Percentiles rank a stretch among this genome's conserved stretches.
These are phyloP conservation scores for Hemisphaericaspora subhashii DNA, from an alignment of 1,139 yeast species.

Conservation along the genomic window DNA sequence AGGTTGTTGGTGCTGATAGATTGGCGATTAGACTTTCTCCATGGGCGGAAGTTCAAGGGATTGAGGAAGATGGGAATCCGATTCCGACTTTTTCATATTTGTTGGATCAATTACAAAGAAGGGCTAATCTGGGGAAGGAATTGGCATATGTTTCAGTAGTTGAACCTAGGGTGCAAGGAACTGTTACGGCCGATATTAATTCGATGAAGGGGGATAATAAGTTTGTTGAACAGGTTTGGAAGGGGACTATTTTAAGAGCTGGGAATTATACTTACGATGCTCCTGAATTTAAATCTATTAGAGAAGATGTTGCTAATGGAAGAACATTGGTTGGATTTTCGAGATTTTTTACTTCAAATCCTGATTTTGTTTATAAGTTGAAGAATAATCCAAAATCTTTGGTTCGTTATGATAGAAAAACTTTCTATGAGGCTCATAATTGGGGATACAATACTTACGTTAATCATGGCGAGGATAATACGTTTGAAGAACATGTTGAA, in stretches of 20 bases:
- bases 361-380: constrained; percentile 50
- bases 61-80: constrained; percentile 36
- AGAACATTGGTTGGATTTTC: constrained; percentile 47
- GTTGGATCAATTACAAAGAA: constrained; percentile 35
- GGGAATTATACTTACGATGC: constrained; percentile 42
- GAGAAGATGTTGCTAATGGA: constrained; percentile 29
- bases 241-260: constrained; percentile 47
- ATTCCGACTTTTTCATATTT: constrained; percentile 36
- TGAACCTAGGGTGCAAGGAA: constrained; percentile 39
- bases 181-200: constrained; percentile 12
- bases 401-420: constrained; percentile 26
- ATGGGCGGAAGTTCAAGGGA: constrained; percentile 45
- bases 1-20: constrained; percentile 52
- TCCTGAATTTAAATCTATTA: constrained; percentile 20
- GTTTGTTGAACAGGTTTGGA: constrained; percentile 46
- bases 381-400: constrained; percentile 39
- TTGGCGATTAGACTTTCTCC: constrained; percentile 66
- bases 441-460: constrained; percentile 29
- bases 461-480: constrained; percentile 14
- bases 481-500: constrained; percentile 17
- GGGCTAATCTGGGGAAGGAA: constrained; percentile 37
- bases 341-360: constrained; percentile 51
- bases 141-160: constrained; percentile 55
- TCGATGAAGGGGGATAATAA: constrained; percentile 24
- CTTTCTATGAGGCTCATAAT: constrained; percentile 22